A percentile compares a stretch with the other conserved stretches of the same genome.
Conservation (phyloP, 2,329 filamentous ascomycete genomes). For the Phaeosphaeriaceae sp. region DNA sequence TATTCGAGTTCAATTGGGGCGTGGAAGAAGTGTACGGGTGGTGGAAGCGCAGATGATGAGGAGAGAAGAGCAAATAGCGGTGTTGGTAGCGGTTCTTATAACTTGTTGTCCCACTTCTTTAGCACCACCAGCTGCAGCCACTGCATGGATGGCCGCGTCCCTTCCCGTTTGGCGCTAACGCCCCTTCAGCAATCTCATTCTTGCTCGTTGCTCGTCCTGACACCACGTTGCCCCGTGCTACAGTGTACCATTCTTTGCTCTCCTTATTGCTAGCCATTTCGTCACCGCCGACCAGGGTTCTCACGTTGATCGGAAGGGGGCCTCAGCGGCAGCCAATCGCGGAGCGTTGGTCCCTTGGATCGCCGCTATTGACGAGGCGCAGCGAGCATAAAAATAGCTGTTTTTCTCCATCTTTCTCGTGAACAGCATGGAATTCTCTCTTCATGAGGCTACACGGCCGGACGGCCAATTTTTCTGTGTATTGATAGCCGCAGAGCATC, state of each 20-base stretch:
- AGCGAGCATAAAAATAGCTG: slow-evolving; percentile 47
- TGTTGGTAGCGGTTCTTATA: slow-evolving; percentile 48
- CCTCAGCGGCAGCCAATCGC: slow-evolving; percentile 27
- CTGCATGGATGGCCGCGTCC: slow-evolving; percentile 34
- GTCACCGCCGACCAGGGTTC: slow-evolving; percentile 34
- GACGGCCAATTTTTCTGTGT: slow-evolving; percentile 20
- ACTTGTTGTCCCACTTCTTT: slow-evolving; percentile 16
- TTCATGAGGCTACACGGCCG: slow-evolving; percentile 22
- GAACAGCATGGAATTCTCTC: slow-evolving; percentile 18
- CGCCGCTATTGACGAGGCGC: slow-evolving; percentile 39
- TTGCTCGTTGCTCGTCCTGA: slow-evolving; percentile 19
- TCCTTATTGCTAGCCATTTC: slow-evolving; percentile 38
- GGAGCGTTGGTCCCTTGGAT: slow-evolving; percentile 33
- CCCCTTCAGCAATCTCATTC: slow-evolving; percentile 28
- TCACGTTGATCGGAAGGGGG: slow-evolving; percentile 20
- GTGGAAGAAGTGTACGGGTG: slow-evolving; percentile 23
- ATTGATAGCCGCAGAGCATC: slow-evolving; percentile 15
- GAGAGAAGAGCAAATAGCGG: slow-evolving; percentile 43
- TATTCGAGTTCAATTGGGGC: slow-evolving; percentile 18
- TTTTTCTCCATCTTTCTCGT: slow-evolving; percentile 24
- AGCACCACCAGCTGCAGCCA: slow-evolving; percentile 6
- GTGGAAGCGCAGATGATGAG: slow-evolving; percentile 22
- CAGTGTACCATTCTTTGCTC: slow-evolving; percentile 22
- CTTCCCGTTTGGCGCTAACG: slow-evolving; percentile 13
- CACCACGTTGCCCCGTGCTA: slow-evolving; percentile 8